Base-by-base conservation (phyloP, 768 basidiomycete genomes). In the Pilatotrama ljubarskyi region DNA sequence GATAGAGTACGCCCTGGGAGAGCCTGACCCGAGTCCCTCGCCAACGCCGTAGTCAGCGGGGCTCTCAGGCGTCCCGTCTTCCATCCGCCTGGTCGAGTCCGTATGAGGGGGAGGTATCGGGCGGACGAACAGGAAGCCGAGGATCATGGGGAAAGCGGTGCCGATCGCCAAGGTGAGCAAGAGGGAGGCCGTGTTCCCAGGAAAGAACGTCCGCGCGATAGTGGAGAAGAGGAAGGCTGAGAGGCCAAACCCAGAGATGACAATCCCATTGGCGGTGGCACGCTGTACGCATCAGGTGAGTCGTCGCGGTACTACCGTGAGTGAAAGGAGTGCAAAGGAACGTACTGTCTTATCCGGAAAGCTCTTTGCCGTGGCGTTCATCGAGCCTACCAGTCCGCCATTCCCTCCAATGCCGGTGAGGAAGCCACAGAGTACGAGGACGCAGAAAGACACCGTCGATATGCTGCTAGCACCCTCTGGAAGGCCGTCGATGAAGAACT, bases 211-310 rank as follows among this genome's bases (percentile, higher is more conserved):
- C 56, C 88, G 86, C 0, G 92, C 85, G 37, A 95, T 74, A 0
- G 85, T 81, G 13, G 91, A 90, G 74, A 95, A 97, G 62, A 91
- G 78, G 77, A 96, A 96, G 0, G 95, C 95, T 0, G 92, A 94
- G 15, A 98, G 83, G 0, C 95, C 94, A 63, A 92, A 94, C 32
- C 92, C 94, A 0, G 92, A 91, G 18, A 94, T 73, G 35, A 95
- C 93, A 9, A 93, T 70, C 1, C 88, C 88, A 0, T 89, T 91
- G 9, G 85, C 82, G 0, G 85, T 85, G 11, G 87, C 93, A 18
- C 93, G 81, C 88, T 92, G 47, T 25, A 50, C 42, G 18, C 24
- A 48, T 5, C 2, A 36, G 15, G 42, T 38, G 15, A 52, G 22
- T 29, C 20, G 15, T 40, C 36, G 24, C 22, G 2, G 1, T 15